Evolutionary conservation across 2,329 filamentous ascomycete genomes (phyloP).

Genomic region (Botrytis galanthina): DNA sequence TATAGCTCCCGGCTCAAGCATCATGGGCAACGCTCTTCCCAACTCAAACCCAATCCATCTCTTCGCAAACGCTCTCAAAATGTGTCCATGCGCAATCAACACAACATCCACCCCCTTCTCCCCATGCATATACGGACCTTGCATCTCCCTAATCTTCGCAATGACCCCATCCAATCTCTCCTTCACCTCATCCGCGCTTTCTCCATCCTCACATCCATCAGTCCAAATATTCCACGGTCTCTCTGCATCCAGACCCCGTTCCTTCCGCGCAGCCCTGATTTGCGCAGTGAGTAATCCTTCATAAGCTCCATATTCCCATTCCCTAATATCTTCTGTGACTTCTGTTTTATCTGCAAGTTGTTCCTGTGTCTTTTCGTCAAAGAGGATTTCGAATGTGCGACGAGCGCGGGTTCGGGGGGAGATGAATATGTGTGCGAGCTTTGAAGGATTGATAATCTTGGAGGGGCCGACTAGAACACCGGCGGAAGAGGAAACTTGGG

Average conservation of each 20-base stretch:
- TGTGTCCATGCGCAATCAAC: slow-evolving; percentile 48
- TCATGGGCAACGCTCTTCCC: slow-evolving; percentile 38
- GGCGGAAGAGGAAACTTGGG: slow-evolving; percentile 45
- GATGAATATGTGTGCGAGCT: slow-evolving; percentile 45
- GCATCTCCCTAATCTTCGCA: slow-evolving; percentile 47
- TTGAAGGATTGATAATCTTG: slow-evolving; percentile 49
- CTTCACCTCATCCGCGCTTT: slow-evolving; percentile 49
- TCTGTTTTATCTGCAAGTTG: slow-evolving; percentile 35
- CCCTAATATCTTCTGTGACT: slow-evolving; percentile 46
- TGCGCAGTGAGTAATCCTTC: slow-evolving; percentile 47
- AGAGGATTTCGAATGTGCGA: slow-evolving; percentile 47
- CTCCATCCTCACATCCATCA: slow-evolving; percentile 51
- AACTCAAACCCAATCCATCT: slow-evolving; percentile 51
- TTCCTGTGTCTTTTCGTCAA: slow-evolving; percentile 36
- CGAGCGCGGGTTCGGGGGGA: slow-evolving; percentile 48
- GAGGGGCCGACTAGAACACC: slow-evolving; percentile 45
- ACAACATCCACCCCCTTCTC: slow-evolving; percentile 49
- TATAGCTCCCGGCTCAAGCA: slow-evolving; percentile 43
- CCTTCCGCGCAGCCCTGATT: slow-evolving; percentile 42
- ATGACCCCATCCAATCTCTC: slow-evolving; percentile 51
- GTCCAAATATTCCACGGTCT: slow-evolving; percentile 51
- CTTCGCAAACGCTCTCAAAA: slow-evolving; percentile 54
- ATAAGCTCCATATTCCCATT: slow-evolving; percentile 53
- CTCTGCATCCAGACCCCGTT: slow-evolving; percentile 45
- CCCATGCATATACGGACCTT: slow-evolving; percentile 45